phyloP scores from a whole-genome alignment of 805 yeast species.

The Komagataella kurtzmanii region DNA sequence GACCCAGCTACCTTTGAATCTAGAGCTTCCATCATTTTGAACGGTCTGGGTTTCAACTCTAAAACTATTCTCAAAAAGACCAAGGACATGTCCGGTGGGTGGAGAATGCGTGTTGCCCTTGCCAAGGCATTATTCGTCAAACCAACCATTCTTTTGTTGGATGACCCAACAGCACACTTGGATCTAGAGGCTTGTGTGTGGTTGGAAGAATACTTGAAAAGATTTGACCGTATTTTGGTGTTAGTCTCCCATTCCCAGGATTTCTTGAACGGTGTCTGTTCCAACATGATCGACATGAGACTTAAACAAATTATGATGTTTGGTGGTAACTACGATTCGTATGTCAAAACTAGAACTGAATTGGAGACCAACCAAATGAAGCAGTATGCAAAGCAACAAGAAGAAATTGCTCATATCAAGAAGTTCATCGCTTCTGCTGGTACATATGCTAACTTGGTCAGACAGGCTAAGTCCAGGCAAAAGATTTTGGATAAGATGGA shows the following conservation, averaged over 20 bases:
- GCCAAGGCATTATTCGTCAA: conserved; percentile 97
- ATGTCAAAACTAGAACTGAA: conserved; percentile 88
- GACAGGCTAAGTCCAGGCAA: conserved; percentile 98
- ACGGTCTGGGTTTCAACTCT: conserved; percentile 93
- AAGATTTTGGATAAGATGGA: conserved; percentile 99
- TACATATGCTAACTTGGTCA: conserved; percentile 97
- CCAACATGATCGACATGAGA: conserved; percentile 98
- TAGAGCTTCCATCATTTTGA: conserved; percentile 88
- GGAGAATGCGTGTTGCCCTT: conserved; percentile 99
- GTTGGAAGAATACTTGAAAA: conserved; percentile 95
- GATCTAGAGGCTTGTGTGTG: conserved; percentile 99
- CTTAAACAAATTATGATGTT: conserved; percentile 55
- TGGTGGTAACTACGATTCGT: conserved; percentile 98
- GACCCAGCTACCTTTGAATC: conserved; percentile 94
- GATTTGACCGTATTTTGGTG: conserved; percentile 86
- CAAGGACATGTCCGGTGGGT: conserved; percentile 99
- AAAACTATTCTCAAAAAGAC: conserved; percentile 85
- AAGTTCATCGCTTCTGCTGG: conserved; percentile 99
- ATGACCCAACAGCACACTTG: conserved; percentile 99
- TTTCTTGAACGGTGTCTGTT: conserved; percentile 97
- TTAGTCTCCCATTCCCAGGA: conserved; percentile 97
- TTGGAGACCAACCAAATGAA: conserved; percentile 96
- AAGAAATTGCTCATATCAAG: conserved; percentile 95
- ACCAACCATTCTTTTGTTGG: conserved; percentile 87
- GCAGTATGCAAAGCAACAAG: conserved; percentile 94